Evolutionary conservation across 441 rosid species (phyloP), one percentile per base, ranked within the genome.

Genomic region (Arabidopsis hybrid): DNA sequence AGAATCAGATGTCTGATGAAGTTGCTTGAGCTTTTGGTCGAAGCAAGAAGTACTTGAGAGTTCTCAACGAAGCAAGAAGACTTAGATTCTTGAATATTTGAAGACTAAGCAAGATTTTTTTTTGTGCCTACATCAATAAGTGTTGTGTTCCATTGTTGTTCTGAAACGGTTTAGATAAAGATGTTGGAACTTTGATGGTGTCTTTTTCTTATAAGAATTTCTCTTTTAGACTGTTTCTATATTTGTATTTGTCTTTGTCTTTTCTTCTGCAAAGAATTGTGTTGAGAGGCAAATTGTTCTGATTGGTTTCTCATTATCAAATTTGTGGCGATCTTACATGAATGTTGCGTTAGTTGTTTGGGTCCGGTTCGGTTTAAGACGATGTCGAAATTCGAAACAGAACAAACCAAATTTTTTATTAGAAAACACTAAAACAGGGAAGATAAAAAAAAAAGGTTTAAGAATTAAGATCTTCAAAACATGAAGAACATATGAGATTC

Each of bases 1-100:
- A 87, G 70, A 73, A 42, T 43, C 58, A 36, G 56, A 59, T 74
- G 7, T 60, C 67, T 21, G 84, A 65, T 53, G 82, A 77, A 14
- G 80, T 80, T 75, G 80, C 83, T 76, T 84, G 79, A 83, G 38
- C 32, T 11, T 60, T 18, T 47, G 5, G 4, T 9, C 13, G 18
- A 46, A 14, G 50, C 17, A 45, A 45, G 50, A 46, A 2, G 9
- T 42, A 6, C 46, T 13, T 43, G 47, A 43, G 16, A 8, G 31
- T 49, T 50, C 5, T 50, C 55, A 50, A 9, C 6, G 32, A 51
- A 21, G n/a, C 34, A 26, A 21, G 32, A 21, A 51, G 57, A 18
- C 1, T 42, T 42, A 11, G 32, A 9, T 29, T 53, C 29, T 53
- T 11, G 8, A 0, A 0, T 53, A 12, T 52, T 26, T 5, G 58